Conservation (phyloP, 495 filamentous ascomycete species). For the Aspergillus heteromorphus region DNA sequence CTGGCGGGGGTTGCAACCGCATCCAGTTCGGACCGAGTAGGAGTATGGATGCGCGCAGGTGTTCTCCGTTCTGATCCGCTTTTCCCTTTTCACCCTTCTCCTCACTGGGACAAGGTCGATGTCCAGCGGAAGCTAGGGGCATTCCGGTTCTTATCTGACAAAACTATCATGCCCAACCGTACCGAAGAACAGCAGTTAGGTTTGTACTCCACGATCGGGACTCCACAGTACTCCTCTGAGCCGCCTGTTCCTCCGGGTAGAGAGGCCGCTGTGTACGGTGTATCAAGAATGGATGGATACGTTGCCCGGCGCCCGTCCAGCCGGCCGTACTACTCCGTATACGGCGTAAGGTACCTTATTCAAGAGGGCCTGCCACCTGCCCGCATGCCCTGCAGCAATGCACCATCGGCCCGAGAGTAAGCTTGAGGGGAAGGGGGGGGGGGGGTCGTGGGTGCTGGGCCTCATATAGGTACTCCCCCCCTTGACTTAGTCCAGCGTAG, state of each 20-base stretch:
- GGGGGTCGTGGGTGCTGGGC: conserved; percentile 3
- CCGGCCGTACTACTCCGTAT: background rate
- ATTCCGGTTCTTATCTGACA: background rate
- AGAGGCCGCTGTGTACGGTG: background rate
- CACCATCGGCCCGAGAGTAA: conserved; percentile 18
- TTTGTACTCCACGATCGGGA: background rate
- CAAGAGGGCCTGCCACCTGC: background rate
- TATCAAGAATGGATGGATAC: background rate
- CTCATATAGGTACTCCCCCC: background rate
- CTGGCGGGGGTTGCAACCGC: background rate
- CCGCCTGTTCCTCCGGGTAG: background rate
- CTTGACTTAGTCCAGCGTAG: too few relatives aligned
- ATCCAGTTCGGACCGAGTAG: background rate
- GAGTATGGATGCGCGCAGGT: background rate
- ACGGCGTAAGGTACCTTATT: background rate
- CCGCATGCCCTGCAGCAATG: conserved; percentile 15
- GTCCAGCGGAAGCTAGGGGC: background rate
- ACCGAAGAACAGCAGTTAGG: too few relatives aligned
- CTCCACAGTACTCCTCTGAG: background rate
- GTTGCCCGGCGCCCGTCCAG: background rate
- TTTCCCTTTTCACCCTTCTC: background rate
- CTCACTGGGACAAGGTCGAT: background rate
- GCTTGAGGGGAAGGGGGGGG: conserved; percentile 6
- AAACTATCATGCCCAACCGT: too few relatives aligned
- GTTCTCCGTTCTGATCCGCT: background rate